phyloP scores from a whole-genome alignment of 805 yeast genomes.

The Starmera quercuum region DNA sequence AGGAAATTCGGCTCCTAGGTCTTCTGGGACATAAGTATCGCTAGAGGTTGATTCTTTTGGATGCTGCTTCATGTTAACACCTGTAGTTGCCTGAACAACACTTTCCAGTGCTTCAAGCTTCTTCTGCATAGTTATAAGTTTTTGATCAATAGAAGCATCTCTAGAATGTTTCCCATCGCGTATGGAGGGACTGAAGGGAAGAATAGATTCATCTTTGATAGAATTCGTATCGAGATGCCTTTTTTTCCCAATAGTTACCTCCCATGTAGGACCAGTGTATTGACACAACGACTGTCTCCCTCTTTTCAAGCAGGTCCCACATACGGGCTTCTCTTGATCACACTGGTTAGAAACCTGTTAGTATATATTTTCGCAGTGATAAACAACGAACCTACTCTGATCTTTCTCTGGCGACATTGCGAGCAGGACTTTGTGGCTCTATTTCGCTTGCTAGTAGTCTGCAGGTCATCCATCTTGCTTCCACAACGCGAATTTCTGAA shows the following conservation, averaged over 20 bases:
- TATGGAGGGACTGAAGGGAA: too few relatives aligned
- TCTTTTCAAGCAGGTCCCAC: constrained; percentile 13
- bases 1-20: too few relatives aligned
- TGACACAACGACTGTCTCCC: constrained; percentile 10
- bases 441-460: constrained; percentile 7
- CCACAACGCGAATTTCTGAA: too few relatives aligned
- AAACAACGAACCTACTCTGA: constrained; percentile 4
- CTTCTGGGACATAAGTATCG: too few relatives aligned
- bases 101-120: constrained; percentile 7
- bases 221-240: background rate
- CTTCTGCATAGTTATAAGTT: background rate
- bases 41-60: background rate
- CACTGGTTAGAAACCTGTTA: constrained; percentile 6
- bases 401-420: constrained; percentile 18
- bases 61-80: background rate
- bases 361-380: background rate
- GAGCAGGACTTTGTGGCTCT: constrained; percentile 17
- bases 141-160: too few relatives aligned
- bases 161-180: too few relatives aligned
- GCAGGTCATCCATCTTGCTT: too few relatives aligned
- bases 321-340: constrained; percentile 17
- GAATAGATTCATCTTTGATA: too few relatives aligned
- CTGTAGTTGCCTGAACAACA: constrained; percentile 1
- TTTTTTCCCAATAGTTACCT: constrained; percentile 2
- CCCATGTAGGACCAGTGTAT: constrained; percentile 17